These are phyloP conservation scores for Salmacisia buchloeana DNA, from an alignment of 1,284 basidiomycete species.

Conservation along the genomic window DNA sequence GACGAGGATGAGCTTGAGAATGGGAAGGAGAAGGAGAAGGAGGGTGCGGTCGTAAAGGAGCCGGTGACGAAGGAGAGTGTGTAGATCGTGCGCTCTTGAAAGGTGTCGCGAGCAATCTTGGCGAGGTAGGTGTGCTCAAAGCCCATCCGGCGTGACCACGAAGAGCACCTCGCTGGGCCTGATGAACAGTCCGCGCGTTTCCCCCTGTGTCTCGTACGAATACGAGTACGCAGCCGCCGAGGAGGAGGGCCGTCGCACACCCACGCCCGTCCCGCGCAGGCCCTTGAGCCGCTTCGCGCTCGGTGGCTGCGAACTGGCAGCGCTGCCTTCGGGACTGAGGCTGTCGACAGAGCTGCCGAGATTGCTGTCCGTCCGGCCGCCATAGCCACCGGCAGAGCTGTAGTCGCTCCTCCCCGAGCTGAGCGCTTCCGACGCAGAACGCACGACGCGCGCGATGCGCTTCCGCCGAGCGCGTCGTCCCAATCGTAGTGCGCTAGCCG, in stretches of 20 bases:
- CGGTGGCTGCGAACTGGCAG: not conserved
- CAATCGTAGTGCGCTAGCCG: not conserved
- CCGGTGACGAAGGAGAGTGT: not conserved
- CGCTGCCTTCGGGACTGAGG: constrained; percentile 8
- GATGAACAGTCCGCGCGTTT: constrained; percentile 19
- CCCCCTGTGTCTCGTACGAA: not conserved
- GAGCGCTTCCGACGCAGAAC: not conserved
- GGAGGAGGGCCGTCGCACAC: not conserved
- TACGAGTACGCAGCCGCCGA: not conserved
- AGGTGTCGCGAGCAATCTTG: not conserved
- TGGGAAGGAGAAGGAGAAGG: not conserved
- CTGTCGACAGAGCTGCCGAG: not conserved
- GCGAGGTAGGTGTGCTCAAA: not conserved
- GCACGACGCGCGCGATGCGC: constrained; percentile 13
- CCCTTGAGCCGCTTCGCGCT: constrained; percentile 16
- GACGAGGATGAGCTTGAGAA: not conserved
- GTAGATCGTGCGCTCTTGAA: not conserved
- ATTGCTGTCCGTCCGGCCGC: too few species aligned
- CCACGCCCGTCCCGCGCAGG: not conserved
- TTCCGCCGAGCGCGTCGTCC: constrained; percentile 16
- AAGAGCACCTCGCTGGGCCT: constrained; percentile 30
- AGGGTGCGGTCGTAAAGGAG: not conserved
- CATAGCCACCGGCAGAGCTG: too few species aligned
- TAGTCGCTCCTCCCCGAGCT: constrained; percentile 4
- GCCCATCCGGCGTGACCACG: constrained; percentile 18